phyloP scores from a whole-genome alignment of 1,284 basidiomycete species.

The Sphagnurus paluster region DNA sequence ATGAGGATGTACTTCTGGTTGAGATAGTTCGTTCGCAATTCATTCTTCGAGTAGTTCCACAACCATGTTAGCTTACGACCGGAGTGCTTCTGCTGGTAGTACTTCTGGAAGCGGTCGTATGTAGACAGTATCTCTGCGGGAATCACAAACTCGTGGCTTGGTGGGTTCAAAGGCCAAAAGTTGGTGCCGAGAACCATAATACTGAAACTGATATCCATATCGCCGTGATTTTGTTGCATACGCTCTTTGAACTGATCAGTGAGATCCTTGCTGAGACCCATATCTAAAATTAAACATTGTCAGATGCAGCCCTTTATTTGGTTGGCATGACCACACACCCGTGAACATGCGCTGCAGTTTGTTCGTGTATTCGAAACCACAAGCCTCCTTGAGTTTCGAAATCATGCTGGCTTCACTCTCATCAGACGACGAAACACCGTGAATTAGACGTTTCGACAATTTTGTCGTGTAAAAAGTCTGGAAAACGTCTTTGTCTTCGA shows the following conservation, averaged over 20 bases:
- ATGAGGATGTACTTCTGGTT: conserved; percentile 91
- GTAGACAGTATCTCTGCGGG: conserved; percentile 86
- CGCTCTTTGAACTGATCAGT: conserved; percentile 96
- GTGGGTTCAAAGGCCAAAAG: conserved; percentile 92
- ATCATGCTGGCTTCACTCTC: conserved; percentile 99
- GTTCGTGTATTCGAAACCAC: conserved; percentile 97
- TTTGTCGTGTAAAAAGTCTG: conserved; percentile 98
- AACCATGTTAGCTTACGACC: conserved; percentile 96
- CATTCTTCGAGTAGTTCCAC: conserved; percentile 94
- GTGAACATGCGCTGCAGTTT: conserved; percentile 99
- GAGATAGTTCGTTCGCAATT: conserved; percentile 85
- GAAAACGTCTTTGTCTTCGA: conserved; percentile 99
- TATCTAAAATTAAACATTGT: conserved; percentile 61
- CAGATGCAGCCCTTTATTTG: neutral
- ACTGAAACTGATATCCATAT: conserved; percentile 87
- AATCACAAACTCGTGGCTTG: conserved; percentile 83
- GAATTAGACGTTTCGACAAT: conserved; percentile 92
- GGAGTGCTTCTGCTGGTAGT: conserved; percentile 91
- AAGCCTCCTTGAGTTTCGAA: conserved; percentile 95
- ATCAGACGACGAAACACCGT: conserved; percentile 91
- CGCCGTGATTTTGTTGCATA: conserved; percentile 80
- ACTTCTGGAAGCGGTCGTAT: conserved; percentile 90
- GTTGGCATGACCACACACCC: conserved; percentile 45
- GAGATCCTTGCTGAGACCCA: conserved; percentile 93
- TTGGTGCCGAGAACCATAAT: conserved; percentile 94